These are phyloP conservation scores for Saraca asoca DNA, from an alignment of 331 rosid genomes.

Conservation along the genomic window DNA sequence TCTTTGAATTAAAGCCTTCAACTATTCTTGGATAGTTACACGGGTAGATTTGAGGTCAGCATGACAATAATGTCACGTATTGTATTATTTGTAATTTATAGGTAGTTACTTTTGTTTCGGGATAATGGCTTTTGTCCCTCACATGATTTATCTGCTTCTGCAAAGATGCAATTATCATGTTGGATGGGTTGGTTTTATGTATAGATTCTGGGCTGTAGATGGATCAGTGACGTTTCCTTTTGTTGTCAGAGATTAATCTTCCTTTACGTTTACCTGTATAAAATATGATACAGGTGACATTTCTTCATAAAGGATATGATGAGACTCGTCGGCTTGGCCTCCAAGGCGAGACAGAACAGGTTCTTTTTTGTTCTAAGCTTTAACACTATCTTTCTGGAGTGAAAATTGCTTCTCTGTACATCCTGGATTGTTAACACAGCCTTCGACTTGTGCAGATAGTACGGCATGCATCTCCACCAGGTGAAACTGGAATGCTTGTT, in stretches of 20 bases:
- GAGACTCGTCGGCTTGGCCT: constrained; percentile 97
- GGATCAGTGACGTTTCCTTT: neutral
- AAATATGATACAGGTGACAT: constrained; percentile 64
- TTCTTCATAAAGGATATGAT: constrained; percentile 94
- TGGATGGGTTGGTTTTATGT: too few species aligned
- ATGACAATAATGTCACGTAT: too few species aligned
- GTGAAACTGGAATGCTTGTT: constrained; percentile 98
- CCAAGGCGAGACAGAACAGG: constrained; percentile 90
- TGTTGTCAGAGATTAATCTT: constrained; percentile 18
- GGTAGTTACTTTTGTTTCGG: too few species aligned
- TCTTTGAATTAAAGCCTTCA: too few species aligned
- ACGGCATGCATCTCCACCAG: constrained; percentile 68
- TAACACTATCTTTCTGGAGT: constrained; percentile 2
- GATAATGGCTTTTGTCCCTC: too few species aligned
- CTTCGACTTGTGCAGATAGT: constrained; percentile 66
- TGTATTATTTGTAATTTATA: too few species aligned
- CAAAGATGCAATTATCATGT: too few species aligned
- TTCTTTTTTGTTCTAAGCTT: constrained; percentile 41
- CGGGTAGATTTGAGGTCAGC: too few species aligned
- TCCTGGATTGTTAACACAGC: constrained; percentile 31
- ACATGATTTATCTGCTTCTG: too few species aligned
- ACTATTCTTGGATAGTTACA: too few species aligned
- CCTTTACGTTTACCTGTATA: constrained; percentile 18
- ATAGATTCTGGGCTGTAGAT: too few species aligned
- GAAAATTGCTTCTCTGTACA: constrained; percentile 25